Evolutionary conservation across 176 grass and related monocot species (phyloP).

Genomic region (Aegilops tauschii): DNA sequence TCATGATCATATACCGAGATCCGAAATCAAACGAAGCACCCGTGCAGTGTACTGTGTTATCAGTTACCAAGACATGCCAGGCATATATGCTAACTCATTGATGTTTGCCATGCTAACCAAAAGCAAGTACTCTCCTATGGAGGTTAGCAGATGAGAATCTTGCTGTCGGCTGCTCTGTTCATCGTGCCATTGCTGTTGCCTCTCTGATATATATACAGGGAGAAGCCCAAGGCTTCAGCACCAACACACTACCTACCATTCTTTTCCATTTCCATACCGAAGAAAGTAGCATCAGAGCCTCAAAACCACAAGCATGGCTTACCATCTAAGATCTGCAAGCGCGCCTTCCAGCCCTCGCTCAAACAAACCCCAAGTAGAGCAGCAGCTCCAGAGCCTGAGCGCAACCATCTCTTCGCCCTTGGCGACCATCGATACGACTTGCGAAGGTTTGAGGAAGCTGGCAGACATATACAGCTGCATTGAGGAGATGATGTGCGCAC

Average conservation of each 20-base stretch:
- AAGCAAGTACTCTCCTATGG: neutral
- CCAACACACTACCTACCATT: neutral
- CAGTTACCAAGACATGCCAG: slow-evolving; percentile 34
- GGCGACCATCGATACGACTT: slow-evolving; percentile 2
- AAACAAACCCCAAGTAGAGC: slow-evolving; percentile 4
- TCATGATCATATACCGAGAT: neutral
- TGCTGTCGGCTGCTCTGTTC: slow-evolving; percentile 5
- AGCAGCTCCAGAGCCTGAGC: slow-evolving; percentile 33
- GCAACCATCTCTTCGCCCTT: slow-evolving; percentile 16
- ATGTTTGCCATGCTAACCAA: neutral
- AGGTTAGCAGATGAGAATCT: slow-evolving; percentile 28
- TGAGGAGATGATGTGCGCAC: slow-evolving; percentile 31
- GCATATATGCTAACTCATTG: neutral
- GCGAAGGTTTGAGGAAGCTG: slow-evolving; percentile 28
- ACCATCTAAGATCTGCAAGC: slow-evolving; percentile 48
- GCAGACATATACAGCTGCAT: slow-evolving; percentile 29
- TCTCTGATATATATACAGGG: slow-evolving; percentile 4
- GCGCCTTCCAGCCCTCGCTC: slow-evolving; percentile 40
- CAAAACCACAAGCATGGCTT: slow-evolving; percentile 33
- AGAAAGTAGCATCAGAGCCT: slow-evolving; percentile 8
- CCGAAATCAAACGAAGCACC: neutral
- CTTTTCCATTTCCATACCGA: neutral
- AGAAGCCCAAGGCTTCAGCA: neutral
- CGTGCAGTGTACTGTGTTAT: slow-evolving; percentile 9
- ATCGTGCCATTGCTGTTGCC: neutral